Evolutionary conservation across 2,329 filamentous ascomycete genomes (phyloP), one percentile per base, ranked within the genome.

Genomic region (Ramularia collo-cygni): DNA sequence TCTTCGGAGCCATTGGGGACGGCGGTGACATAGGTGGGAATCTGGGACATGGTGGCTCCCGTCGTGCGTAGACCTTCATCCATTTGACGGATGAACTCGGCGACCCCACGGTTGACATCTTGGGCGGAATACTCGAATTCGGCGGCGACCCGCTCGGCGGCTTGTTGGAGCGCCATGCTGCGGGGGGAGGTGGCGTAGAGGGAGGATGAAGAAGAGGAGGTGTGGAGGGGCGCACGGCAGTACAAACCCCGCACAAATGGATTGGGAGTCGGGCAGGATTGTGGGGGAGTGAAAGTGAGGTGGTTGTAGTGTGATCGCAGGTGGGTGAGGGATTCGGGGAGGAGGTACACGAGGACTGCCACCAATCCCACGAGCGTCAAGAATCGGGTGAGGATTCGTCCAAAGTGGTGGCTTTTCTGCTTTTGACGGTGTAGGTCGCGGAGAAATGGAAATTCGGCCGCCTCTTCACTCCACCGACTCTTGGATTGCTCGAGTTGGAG

Each of bases 1-100:
- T 95, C 94, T 69, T 98, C 92, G 3, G 89, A 95, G 55, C 92
- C 92, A 75, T 96, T 92, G 60, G 92, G 92, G 18, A 96, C 89
- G 26, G 79, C 83, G 1, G 92, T 96, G 52, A 98, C 90, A 65
- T 95, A 98, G 29, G 89, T 95, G 6, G 92, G 92, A 58, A 98
- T 96, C 69, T 96, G 92, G 68, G 85, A 90, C 70, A 98, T 68
- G 53, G 83, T 88, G 21, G 85, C 82, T 47, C 81, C 82, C 54
- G 89, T 79, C 56, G 81, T 79, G 44, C 77, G 68, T 51, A 96
- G 69, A 18, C 92, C 92, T 70, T 94, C 85, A 50, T 83, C 85
- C 81, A 95, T 89, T 69, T 96, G 81, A 46, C 73, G 71, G 51
- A 95, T 76, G 60, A 95, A 98, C 63, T 95, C 88, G 49, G 78